Base-by-base conservation (phyloP, 2,329 filamentous ascomycete species). In the Cladosporium sp. region DNA sequence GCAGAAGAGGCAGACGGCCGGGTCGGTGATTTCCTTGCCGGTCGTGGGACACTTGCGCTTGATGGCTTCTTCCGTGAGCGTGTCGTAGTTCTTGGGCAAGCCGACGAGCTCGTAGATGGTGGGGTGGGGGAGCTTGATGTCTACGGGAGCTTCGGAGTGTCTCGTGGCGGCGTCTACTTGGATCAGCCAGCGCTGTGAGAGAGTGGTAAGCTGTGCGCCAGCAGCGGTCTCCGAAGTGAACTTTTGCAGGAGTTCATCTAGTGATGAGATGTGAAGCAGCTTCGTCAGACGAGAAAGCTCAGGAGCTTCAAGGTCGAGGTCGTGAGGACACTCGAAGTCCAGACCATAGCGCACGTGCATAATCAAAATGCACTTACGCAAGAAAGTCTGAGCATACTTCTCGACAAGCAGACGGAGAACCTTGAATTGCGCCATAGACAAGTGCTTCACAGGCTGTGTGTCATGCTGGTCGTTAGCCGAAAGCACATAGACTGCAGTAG, bases 71-170 rank as follows among this genome's bases (percentile, higher is more conserved):
- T 97, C 94, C 66, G 97, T 96, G 43, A 99, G 83, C 2, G 88
- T 90, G 76, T 98, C 95, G 76, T 93, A 99, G 73, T 94, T 93
- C 78, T 91, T 91, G 0, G 95, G 95, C 58, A 99, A 81, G 1
- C 95, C 95, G 14, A 99, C 89, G 26, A 99, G 86, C 77, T 99
- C 95, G 74, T 95, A 96, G 69, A 99, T 97, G 56, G 88, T 90
- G 0, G 95, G 96, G 76, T 99, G 95, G 64, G 91, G 89, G 18
- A 89, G 79, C 36, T 80, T 82, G 34, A 86, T 76, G 6, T 76
- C 66, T n/a, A 69, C 64, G 25, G 71, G 86, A 71, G 69, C 84
- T 16, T 51, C 32, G 4, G 26, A 25, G 77, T 39, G 75, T 18
- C 69, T 66, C 8, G 73, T 32, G 72, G 76, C 74, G 16, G 67